Base-by-base conservation (phyloP, 306 rosid species). In the Vigna angularis region DNA sequence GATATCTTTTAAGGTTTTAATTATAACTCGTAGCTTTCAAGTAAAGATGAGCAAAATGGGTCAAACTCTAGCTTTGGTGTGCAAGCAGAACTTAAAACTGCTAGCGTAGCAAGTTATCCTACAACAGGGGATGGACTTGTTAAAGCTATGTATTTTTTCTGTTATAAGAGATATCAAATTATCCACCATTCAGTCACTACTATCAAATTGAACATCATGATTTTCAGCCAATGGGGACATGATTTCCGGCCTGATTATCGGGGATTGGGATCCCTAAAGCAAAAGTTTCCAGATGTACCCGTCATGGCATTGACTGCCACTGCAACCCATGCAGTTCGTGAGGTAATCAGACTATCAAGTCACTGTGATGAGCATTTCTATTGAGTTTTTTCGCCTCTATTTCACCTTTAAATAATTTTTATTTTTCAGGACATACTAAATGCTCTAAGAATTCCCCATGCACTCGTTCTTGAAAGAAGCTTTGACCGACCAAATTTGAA, bases 221-320 rank as follows among this genome's bases (percentile, higher is more conserved):
- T 80, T 83, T 67, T 75, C 89, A 95, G 98, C 86, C 98, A 92
- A 84, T 95, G 98, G 98, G 98, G 98, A 74, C 98, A 92, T 85
- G 98, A 95, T 88, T 95, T 95, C 82, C 98, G 98, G 70, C 98
- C 98, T 75, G 98, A 95, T 85, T 95, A 92, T 86, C 88, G 93
- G 32, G 96, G 66, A 81, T 84, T 95, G 42, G 98, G 97, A 83
- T 89, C 92, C 81, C 98, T 95, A 38, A 92, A 92, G 93, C 89
- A 77, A 76, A 83, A 83, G 74, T 95, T 95, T 80, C 93, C 90
- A 8, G 79, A 82, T 83, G 90, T 95, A 64, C 97, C 98, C 18
- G 84, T 95, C 80, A 95, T 92, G 98, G 98, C 98, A 66, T 77
- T 95, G 93, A 95, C 98, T 73, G 98, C 98, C 76, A 95, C 98